Conservation (phyloP, 2,329 filamentous ascomycete genomes). For the Aspergillus hiratsukae region DNA sequence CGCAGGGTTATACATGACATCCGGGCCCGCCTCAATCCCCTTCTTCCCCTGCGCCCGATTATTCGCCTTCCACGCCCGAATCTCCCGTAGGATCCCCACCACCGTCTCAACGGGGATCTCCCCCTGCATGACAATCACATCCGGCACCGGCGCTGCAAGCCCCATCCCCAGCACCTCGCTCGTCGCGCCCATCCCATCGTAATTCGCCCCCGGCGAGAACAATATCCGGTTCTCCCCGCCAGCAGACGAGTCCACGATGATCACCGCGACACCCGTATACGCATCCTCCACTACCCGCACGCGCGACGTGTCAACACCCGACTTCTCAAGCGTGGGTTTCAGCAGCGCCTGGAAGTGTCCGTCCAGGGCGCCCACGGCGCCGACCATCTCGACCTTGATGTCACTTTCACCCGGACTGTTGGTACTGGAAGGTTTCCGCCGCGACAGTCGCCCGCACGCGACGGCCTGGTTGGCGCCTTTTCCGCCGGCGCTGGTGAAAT, state of each 20-base stretch:
- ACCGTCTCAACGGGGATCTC: constrained; percentile 68
- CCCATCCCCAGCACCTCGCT: constrained; percentile 36
- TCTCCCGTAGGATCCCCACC: constrained; percentile 52
- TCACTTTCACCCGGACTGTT: constrained; percentile 15
- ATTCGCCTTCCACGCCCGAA: constrained; percentile 33
- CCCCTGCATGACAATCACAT: constrained; percentile 71
- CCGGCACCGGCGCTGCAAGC: constrained; percentile 44
- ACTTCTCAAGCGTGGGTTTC: constrained; percentile 52
- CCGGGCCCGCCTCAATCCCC: constrained; percentile 42
- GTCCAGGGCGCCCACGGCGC: constrained; percentile 59
- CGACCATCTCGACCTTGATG: constrained; percentile 63
- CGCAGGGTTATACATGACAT: constrained; percentile 80
- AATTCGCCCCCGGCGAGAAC: constrained; percentile 67
- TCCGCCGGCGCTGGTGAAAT: constrained; percentile 77
- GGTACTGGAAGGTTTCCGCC: constrained; percentile 37
- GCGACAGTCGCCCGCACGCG: constrained; percentile 76
- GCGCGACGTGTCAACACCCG: constrained; percentile 58
- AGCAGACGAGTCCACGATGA: constrained; percentile 67
- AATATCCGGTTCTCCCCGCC: constrained; percentile 72
- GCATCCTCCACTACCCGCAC: constrained; percentile 45
- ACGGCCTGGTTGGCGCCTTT: constrained; percentile 97
- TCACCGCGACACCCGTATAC: constrained; percentile 68
- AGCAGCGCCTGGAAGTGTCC: constrained; percentile 63
- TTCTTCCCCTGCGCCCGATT: constrained; percentile 39
- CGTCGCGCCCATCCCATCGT: constrained; percentile 39